Conservation (phyloP, 2,329 filamentous ascomycete species). For the Penicillium sp. region DNA sequence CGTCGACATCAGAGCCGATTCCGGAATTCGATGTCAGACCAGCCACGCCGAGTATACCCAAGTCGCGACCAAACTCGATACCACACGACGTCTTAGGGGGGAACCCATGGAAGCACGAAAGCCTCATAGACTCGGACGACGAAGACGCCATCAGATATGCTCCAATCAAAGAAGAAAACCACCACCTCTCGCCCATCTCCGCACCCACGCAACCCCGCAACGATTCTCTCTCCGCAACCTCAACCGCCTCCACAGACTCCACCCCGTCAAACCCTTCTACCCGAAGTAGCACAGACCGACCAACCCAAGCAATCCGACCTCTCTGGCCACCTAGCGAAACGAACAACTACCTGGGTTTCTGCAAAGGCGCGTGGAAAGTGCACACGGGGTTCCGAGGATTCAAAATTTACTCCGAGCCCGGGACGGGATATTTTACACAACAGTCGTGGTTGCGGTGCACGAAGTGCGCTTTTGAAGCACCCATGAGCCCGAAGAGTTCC, state of each 20-base stretch:
- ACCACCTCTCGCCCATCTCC: not conserved
- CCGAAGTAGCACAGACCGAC: conserved; percentile 1
- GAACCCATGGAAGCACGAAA: not conserved
- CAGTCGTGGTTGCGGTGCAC: conserved; percentile 40
- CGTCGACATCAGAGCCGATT: not conserved
- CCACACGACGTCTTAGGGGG: not conserved
- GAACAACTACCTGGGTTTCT: conserved; percentile 44
- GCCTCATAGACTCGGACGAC: not conserved
- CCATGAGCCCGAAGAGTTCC: conserved; percentile 18
- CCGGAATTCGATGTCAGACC: not conserved
- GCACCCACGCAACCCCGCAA: not conserved
- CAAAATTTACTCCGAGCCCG: conserved; percentile 16
- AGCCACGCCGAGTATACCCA: not conserved
- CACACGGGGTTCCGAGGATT: conserved; percentile 24
- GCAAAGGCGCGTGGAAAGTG: conserved; percentile 48
- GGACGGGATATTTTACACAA: conserved; percentile 26
- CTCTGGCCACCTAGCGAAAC: conserved; percentile 37
- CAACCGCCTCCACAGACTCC: conserved; percentile 12
- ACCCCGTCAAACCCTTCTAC: conserved; percentile 8
- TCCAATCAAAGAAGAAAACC: not conserved
- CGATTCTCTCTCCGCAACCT: conserved; percentile 5
- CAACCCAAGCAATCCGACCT: conserved; percentile 1
- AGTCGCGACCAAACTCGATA: not conserved
- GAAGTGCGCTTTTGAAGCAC: conserved; percentile 48
- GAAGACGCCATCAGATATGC: not conserved